Conservation (phyloP, 2,329 filamentous ascomycete genomes). For the Penicillium sp. region DNA sequence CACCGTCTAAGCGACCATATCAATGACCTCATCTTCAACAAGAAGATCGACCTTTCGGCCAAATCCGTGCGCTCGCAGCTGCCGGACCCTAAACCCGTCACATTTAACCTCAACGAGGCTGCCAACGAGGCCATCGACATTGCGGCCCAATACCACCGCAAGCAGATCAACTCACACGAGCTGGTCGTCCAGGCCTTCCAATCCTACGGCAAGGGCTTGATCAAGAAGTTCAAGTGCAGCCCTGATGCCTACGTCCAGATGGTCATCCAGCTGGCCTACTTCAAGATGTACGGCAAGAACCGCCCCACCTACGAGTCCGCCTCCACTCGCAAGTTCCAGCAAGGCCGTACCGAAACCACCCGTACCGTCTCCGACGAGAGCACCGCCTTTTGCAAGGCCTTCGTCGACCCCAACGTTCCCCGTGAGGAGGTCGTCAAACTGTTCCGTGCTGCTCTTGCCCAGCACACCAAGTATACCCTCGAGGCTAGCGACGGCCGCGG, state of each 20-base stretch:
- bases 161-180: slow-evolving; percentile 81
- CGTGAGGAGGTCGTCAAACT: slow-evolving; percentile 64
- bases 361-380: slow-evolving; percentile 86
- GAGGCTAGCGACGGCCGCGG: slow-evolving; percentile 89
- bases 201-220: slow-evolving; percentile 93
- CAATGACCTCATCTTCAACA: slow-evolving; percentile 85
- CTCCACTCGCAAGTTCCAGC: slow-evolving; percentile 89
- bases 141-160: slow-evolving; percentile 72
- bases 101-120: slow-evolving; percentile 71
- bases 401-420: slow-evolving; percentile 64
- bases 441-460: slow-evolving; percentile 75
- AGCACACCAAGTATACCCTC: slow-evolving; percentile 84
- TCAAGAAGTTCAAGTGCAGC: slow-evolving; percentile 99
- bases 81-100: slow-evolving; percentile 70
- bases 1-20: slow-evolving; percentile 93
- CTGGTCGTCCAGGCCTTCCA: slow-evolving; percentile 93
- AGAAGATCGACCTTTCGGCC: slow-evolving; percentile 86
- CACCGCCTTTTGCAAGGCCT: slow-evolving; percentile 82
- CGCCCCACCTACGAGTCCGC: slow-evolving; percentile 97
- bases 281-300: slow-evolving; percentile 99
- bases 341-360: slow-evolving; percentile 93
- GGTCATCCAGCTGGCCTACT: slow-evolving; percentile 96
- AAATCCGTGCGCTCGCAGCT: slow-evolving; percentile 73
- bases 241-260: slow-evolving; percentile 98
- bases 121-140: slow-evolving; percentile 73